Base-by-base conservation (phyloP, 1,139 yeast genomes). In the Pichia sp. region DNA sequence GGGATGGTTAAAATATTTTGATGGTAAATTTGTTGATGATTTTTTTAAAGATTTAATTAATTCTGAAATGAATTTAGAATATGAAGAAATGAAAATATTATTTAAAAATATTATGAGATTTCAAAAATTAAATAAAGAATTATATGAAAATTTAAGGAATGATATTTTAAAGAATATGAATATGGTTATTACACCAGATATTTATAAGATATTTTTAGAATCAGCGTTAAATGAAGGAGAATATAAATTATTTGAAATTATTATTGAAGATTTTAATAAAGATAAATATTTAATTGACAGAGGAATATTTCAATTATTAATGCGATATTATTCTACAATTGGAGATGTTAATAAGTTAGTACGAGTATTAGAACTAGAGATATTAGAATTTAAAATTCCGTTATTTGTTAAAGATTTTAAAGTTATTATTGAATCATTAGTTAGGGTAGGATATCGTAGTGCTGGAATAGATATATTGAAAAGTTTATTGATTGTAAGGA, bases 381-480 rank as follows among this genome's bases (percentile, higher is more conserved):
- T 50, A 4, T 19, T 41, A 7, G 29, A 41, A 5, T 38, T 45
- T n/a, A 43, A 47, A 24, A 44, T 40, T 16, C 38, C 42, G 8
- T 34, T 54, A 15, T 48, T 48, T 18, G 33, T 31, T 3, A 25
- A 31, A 7, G 61, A 57, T 40, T 39, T 44, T 18, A 33, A 42
- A 13, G 37, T 32, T 10, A 28, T 50, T 5, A 42, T 54, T 15
- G 44, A 42, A 2, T 36, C 50, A 6, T 38, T 56, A 16, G 25
- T 52, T 15, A 22, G 40, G 14, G 18, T 49, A 11, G 54, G 50
- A 3, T 35, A 47, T 25, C 26, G 41, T 11, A 36, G 38, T 26
- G 32, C 46, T 13, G 54, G 54, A 6, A 34, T 49, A 11, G 56
- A 56, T 37, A 29, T 55, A 3, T 30, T 52, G 32, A 50, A 52